Evolutionary conservation across 768 basidiomycete genomes (phyloP).

Genomic region (Cubamyces sp.): DNA sequence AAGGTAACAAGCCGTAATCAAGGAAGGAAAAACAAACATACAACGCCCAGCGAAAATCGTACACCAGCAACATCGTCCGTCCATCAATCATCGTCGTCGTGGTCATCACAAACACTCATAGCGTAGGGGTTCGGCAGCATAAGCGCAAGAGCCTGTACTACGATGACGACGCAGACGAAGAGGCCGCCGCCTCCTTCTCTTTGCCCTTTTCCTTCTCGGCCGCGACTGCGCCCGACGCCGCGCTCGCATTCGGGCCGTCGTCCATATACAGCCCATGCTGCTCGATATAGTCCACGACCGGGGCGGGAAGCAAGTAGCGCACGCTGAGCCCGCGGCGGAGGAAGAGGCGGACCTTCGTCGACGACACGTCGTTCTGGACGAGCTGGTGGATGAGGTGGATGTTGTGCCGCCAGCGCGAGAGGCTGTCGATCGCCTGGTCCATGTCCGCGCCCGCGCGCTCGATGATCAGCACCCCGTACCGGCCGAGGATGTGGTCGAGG

Average conservation of each 20-base stretch:
- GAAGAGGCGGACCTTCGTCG: conserved; percentile 88
- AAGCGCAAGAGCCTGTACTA: background rate
- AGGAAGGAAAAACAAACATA: background rate
- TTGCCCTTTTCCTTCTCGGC: conserved; percentile 43
- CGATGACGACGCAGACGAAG: conserved; percentile 10
- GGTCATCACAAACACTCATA: background rate
- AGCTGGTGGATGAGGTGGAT: conserved; percentile 92
- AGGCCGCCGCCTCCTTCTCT: conserved; percentile 34
- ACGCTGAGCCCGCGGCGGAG: conserved; percentile 79
- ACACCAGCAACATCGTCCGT: background rate
- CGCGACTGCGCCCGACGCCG: conserved; percentile 30
- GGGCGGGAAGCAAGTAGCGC: conserved; percentile 87
- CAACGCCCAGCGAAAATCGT: conserved; percentile 14
- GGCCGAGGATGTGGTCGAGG: conserved; percentile 94
- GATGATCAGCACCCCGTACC: conserved; percentile 93
- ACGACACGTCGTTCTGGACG: conserved; percentile 97
- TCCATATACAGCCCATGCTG: conserved; percentile 77
- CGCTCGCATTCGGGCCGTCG: conserved; percentile 46
- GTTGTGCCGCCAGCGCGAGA: conserved; percentile 79
- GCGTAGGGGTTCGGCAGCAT: no score
- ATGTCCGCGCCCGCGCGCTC: conserved; percentile 94
- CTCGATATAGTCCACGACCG: conserved; percentile 95
- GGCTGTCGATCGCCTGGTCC: conserved; percentile 75
- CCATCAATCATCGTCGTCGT: background rate
- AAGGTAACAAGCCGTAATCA: background rate